Conservation (phyloP, 257 asterid species). For the Ilex aquifolium region DNA sequence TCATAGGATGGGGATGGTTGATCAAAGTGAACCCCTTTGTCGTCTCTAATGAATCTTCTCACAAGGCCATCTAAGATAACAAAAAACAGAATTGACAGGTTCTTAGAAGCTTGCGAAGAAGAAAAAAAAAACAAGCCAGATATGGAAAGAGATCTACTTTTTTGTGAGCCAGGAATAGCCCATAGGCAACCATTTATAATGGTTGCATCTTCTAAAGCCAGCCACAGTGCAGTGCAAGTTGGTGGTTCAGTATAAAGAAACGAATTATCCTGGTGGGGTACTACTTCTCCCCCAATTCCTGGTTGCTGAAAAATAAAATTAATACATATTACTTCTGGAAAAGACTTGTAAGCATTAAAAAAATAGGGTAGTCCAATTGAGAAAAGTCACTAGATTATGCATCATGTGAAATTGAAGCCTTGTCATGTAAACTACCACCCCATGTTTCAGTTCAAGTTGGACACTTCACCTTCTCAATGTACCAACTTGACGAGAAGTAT, state of each 20-base stretch:
- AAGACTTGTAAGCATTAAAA: neutral
- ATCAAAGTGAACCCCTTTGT: slow-evolving; percentile 74
- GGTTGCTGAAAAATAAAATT: slow-evolving; percentile 59
- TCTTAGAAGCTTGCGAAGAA: neutral
- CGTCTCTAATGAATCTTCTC: slow-evolving; percentile 88
- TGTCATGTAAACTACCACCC: too few relatives aligned
- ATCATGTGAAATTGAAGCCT: too few relatives aligned
- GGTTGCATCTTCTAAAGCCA: slow-evolving; percentile 84
- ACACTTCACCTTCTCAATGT: too few relatives aligned
- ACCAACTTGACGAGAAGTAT: too few relatives aligned
- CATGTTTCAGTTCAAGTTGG: too few relatives aligned
- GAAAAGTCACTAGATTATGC: too few relatives aligned
- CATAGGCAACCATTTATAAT: slow-evolving; percentile 81
- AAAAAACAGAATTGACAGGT: neutral
- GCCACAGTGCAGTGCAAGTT: slow-evolving; percentile 93
- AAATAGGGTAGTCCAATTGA: too few relatives aligned
- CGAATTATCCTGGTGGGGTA: slow-evolving; percentile 90
- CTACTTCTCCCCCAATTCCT: slow-evolving; percentile 82
- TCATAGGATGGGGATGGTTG: slow-evolving; percentile 70
- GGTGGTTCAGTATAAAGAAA: slow-evolving; percentile 65
- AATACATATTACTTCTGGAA: slow-evolving; percentile 2
- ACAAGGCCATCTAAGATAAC: slow-evolving; percentile 61
- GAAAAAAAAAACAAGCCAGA: slow-evolving; percentile 1
- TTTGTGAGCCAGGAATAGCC: slow-evolving; percentile 92
- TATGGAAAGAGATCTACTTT: slow-evolving; percentile 30